Evolutionary conservation across 2,329 filamentous ascomycete species (phyloP).

Genomic region (Ascochyta lentis): DNA sequence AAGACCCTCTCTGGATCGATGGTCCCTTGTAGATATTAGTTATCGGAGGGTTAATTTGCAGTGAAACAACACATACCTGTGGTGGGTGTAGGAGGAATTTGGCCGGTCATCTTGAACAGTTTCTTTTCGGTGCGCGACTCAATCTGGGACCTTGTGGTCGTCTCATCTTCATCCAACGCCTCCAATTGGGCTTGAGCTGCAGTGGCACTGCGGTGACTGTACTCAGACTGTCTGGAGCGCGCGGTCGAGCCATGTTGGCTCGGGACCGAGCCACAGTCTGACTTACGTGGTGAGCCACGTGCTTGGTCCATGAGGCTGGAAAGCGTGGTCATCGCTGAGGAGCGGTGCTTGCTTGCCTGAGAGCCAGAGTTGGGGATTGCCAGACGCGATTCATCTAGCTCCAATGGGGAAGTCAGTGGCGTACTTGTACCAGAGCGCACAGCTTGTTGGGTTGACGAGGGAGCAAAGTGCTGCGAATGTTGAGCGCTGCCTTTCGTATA

Average conservation of each 20-base stretch:
- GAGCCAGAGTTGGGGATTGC: slow-evolving; percentile 22
- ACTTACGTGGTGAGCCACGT: slow-evolving; percentile 32
- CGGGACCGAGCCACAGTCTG: slow-evolving; percentile 20
- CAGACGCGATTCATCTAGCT: slow-evolving; percentile 15
- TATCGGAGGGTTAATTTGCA: too few species aligned
- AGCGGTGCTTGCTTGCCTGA: slow-evolving; percentile 20
- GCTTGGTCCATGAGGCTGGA: slow-evolving; percentile 36
- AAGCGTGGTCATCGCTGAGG: slow-evolving; percentile 29
- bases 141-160: slow-evolving; percentile 49
- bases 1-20: slow-evolving; percentile 19
- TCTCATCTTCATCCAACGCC: slow-evolving; percentile 34
- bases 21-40: slow-evolving; percentile 6
- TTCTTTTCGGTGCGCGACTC: slow-evolving; percentile 50
- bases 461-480: slow-evolving; percentile 17
- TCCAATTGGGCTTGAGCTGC: slow-evolving; percentile 25
- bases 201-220: slow-evolving; percentile 23
- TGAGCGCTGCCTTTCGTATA: slow-evolving; percentile 14
- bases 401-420: slow-evolving; percentile 21
- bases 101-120: slow-evolving; percentile 43
- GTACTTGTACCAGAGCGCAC: slow-evolving; percentile 13
- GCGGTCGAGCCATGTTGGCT: slow-evolving; percentile 29
- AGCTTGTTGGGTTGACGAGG: slow-evolving; percentile 14
- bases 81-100: slow-evolving; percentile 33
- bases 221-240: slow-evolving; percentile 33
- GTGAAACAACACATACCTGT: slow-evolving; percentile 21